Base-by-base conservation (phyloP, 306 rosid genomes). In the Citrullus colocynthis region DNA sequence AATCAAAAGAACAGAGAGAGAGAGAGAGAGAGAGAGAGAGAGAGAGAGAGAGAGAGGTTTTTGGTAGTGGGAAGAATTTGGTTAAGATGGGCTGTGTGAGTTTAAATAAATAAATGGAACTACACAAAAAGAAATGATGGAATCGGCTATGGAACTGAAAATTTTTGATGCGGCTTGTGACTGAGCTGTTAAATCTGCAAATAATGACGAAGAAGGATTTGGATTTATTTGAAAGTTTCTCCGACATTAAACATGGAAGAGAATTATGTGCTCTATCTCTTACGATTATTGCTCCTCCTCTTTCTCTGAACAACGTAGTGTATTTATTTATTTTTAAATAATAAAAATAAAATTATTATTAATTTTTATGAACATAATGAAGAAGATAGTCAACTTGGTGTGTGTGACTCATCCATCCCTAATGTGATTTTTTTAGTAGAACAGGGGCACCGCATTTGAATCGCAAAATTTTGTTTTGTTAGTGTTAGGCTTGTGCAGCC, bases 181-280 rank as follows among this genome's bases (percentile, higher is more conserved):
- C 87, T 85, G 86, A 63, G 70, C 54, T 48, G 54, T 48, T 48
- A 48, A 48, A 48, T 48, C 74, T 76, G 84, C 75, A 81, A 59
- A 61, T 83, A 87, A 81, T 87, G 87, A 86, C 86, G 58, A 85
- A 81, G 82, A 83, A 61, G 73, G 85, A 73, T 88, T 91, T 92
- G 97, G 89, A 85, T 64, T 84, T 86, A 86, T 85, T 87, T 37
- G 85, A 87, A 82, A 91, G 87, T 84, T 88, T 85, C 88, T 86
- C 91, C 92, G 89, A 92, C 98, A 92, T 79, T 75, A 88, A 85
- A 92, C 93, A 91, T 92, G 96, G 93, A 83, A 85, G 78, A 89
- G 93, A 92, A 91, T 92, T 72, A 72, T 72, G 89, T 88, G 90
- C 48, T 78, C 75, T 77, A 55, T 70, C 41, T 64, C 77, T 77